phyloP scores from a whole-genome alignment of 2,329 filamentous ascomycete genomes.

The Sclerotinia sclerotiorum region DNA sequence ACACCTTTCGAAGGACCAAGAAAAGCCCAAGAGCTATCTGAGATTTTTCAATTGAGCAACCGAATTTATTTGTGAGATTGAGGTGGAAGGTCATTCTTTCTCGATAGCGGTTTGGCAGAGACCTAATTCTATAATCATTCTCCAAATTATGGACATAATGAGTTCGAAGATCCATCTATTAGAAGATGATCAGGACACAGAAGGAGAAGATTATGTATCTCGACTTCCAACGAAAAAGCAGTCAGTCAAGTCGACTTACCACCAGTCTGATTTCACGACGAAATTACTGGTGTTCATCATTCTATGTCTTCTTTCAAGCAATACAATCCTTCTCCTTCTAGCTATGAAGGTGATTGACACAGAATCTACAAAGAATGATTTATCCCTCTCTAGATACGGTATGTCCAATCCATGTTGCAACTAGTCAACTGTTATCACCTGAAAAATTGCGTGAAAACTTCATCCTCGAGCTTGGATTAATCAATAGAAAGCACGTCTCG shows the following conservation, averaged over 20 bases:
- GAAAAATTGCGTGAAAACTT: background rate
- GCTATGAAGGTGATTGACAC: background rate
- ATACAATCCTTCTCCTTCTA: background rate
- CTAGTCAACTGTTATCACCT: background rate
- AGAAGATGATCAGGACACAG: background rate
- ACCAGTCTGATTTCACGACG: background rate
- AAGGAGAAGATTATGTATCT: background rate
- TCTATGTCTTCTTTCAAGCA: background rate
- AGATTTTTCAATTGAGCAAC: no score
- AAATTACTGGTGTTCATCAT: background rate
- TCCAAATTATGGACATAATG: background rate
- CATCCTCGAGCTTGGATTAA: background rate
- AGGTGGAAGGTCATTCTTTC: background rate
- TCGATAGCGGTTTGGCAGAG: background rate
- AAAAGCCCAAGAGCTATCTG: no score
- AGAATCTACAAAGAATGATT: background rate
- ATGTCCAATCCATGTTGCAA: background rate
- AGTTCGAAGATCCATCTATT: background rate
- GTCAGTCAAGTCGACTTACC: background rate
- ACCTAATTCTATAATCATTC: background rate
- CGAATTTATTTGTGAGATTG: background rate
- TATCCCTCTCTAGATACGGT: background rate
- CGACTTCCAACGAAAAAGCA: background rate
- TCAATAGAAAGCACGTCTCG: background rate
- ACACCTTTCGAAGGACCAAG: no score